Percentiles rank a stretch among this genome's conserved stretches.
Conservation (phyloP, 2,329 filamentous ascomycete species). For the Exophiala sideris region DNA sequence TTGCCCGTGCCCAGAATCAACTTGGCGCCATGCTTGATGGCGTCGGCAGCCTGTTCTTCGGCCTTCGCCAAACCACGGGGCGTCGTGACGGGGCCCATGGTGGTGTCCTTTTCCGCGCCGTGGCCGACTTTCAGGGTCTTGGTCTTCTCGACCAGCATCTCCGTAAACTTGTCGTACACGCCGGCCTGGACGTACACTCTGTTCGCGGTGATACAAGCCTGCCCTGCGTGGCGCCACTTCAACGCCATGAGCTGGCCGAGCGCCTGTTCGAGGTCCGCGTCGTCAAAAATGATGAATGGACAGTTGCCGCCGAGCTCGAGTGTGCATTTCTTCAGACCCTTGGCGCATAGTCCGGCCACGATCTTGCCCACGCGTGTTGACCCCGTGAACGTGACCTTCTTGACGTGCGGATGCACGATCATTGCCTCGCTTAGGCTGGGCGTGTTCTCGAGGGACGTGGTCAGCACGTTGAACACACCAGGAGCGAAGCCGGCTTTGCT, state of each 20-base stretch:
- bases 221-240: slow-evolving; percentile 44
- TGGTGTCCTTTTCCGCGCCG: slow-evolving; percentile 52
- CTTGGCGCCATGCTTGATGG: slow-evolving; percentile 59
- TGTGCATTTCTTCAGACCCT: slow-evolving; percentile 62
- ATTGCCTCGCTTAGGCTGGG: slow-evolving; percentile 47
- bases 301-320: slow-evolving; percentile 65
- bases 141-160: slow-evolving; percentile 53
- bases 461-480: slow-evolving; percentile 60
- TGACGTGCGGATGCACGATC: slow-evolving; percentile 55
- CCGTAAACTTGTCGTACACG: slow-evolving; percentile 51
- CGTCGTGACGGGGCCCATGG: slow-evolving; percentile 60
- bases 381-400: slow-evolving; percentile 61
- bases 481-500: slow-evolving; percentile 55
- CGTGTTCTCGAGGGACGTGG: slow-evolving; percentile 46
- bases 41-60: slow-evolving; percentile 60
- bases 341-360: slow-evolving; percentile 57
- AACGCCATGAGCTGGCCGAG: slow-evolving; percentile 39
- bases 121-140: slow-evolving; percentile 57
- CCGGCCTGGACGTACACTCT: slow-evolving; percentile 44
- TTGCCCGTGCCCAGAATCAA: slow-evolving; percentile 60
- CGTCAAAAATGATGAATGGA: slow-evolving; percentile 62
- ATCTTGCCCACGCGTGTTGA: slow-evolving; percentile 61
- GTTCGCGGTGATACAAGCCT: slow-evolving; percentile 47
- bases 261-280: slow-evolving; percentile 56
- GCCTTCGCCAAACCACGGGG: slow-evolving; percentile 56